A percentile compares a stretch with the other conserved stretches of the same genome.
Evolutionary conservation across 768 basidiomycete genomes (phyloP).

Genomic region (Termitomyces eurrhizus): DNA sequence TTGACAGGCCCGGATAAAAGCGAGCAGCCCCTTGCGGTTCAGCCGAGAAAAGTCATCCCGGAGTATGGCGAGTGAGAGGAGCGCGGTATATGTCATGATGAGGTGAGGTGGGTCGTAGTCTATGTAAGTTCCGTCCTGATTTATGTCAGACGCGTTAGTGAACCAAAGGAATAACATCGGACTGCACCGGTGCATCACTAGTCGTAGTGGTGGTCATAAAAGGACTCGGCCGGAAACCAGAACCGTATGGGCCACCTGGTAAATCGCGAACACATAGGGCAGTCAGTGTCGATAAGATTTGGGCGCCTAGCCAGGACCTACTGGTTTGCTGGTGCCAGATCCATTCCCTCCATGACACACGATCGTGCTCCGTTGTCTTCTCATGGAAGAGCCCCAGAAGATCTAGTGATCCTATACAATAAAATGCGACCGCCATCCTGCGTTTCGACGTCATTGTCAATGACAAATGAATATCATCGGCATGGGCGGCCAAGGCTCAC

Average conservation of each 20-base stretch:
- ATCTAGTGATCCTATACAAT: slow-evolving; percentile 83
- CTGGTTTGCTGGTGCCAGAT: slow-evolving; percentile 85
- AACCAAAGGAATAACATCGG: neutral
- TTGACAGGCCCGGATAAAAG: slow-evolving; percentile 72
- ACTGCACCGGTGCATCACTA: slow-evolving; percentile 8
- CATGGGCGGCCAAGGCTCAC: slow-evolving; percentile 29
- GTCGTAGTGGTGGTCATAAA: slow-evolving; percentile 47
- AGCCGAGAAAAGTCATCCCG: slow-evolving; percentile 79
- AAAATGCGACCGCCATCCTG: slow-evolving; percentile 85
- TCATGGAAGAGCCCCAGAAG: slow-evolving; percentile 53
- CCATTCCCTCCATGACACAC: slow-evolving; percentile 73
- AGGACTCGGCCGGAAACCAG: slow-evolving; percentile 73
- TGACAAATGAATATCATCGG: neutral
- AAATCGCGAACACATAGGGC: neutral
- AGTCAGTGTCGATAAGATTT: neutral
- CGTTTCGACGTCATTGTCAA: slow-evolving; percentile 2
- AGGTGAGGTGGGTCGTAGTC: slow-evolving; percentile 74
- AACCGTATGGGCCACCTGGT: slow-evolving; percentile 53
- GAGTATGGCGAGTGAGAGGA: slow-evolving; percentile 79
- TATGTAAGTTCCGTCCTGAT: slow-evolving; percentile 31
- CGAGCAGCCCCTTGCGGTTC: slow-evolving; percentile 62
- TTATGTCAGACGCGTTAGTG: slow-evolving; percentile 6
- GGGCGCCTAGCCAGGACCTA: slow-evolving; percentile 34
- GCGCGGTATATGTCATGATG: slow-evolving; percentile 91
- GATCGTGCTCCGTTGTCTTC: slow-evolving; percentile 48